Conservation (phyloP, 75 land plant genomes). For the Larix kaempferi region DNA sequence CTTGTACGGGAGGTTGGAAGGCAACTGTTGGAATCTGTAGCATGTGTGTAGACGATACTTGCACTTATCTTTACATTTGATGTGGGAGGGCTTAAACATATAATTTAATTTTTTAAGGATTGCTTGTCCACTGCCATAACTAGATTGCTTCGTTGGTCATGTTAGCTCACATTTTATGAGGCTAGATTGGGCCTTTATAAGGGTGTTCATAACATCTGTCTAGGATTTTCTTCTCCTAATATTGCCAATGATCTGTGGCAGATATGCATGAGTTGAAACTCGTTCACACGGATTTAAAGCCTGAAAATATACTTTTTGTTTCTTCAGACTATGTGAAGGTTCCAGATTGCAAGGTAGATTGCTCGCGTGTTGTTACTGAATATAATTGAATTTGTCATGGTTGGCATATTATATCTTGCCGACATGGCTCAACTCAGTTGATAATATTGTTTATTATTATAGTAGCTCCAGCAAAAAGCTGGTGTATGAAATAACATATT, state of each 20-base stretch:
- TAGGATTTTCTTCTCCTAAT: background rate
- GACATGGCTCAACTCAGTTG: too few relatives aligned
- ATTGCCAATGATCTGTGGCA: constrained; percentile 8
- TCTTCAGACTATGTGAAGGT: constrained; percentile 64
- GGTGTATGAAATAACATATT: too few relatives aligned
- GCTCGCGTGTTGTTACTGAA: background rate
- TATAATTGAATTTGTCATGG: too few relatives aligned
- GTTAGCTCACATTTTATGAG: too few relatives aligned
- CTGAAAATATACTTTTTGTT: constrained; percentile 65
- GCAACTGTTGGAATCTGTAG: constrained; percentile 91
- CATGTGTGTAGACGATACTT: constrained; percentile 65
- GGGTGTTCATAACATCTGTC: too few relatives aligned
- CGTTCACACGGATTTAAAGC: constrained; percentile 74
- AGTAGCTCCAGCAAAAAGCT: too few relatives aligned
- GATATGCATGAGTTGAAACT: constrained; percentile 74
- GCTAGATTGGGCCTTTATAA: too few relatives aligned
- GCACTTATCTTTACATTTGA: background rate
- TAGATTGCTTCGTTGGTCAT: background rate
- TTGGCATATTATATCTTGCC: too few relatives aligned
- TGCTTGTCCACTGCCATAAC: background rate
- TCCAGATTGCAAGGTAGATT: constrained; percentile 53
- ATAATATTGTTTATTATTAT: too few relatives aligned
- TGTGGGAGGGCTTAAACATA: background rate
- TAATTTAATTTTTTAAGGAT: background rate
- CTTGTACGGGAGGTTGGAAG: constrained; percentile 87